Conservation (phyloP, 345 rosid species). For the Leavenworthia alabamica region DNA sequence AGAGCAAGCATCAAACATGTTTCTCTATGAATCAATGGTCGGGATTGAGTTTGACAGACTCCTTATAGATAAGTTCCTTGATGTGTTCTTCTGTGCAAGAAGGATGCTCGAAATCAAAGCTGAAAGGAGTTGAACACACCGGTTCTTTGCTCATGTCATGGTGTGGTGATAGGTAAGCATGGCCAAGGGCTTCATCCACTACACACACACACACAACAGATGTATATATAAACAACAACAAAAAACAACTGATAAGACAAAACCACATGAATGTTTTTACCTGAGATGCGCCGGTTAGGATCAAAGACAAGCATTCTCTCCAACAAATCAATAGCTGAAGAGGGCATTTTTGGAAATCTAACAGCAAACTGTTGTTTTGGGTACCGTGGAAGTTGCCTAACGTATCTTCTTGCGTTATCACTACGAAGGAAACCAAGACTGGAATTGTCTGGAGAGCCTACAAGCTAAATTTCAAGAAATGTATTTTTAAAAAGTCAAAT, state of each 20-base stretch:
- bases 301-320: conserved; percentile 96
- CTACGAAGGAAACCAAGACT: conserved; percentile 95
- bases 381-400: conserved; percentile 92
- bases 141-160: conserved; percentile 88
- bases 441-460: conserved; percentile 95
- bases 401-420: conserved; percentile 94
- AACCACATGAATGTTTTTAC: conserved; percentile 32
- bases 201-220: conserved; percentile 34
- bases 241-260: neutral
- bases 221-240: conserved; percentile 3
- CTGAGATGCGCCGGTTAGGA: conserved; percentile 87
- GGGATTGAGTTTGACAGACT: conserved; percentile 82
- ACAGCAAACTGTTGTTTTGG: conserved; percentile 74
- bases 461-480: conserved; percentile 48
- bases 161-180: conserved; percentile 77
- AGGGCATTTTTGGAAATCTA: conserved; percentile 60
- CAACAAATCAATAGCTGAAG: conserved; percentile 72
- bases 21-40: conserved; percentile 29
- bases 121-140: conserved; percentile 68
- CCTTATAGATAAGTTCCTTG: conserved; percentile 93
- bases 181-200: conserved; percentile 87
- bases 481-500: neutral
- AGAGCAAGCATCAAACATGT: conserved; percentile 13
- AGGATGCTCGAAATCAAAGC: conserved; percentile 92
- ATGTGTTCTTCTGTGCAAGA: conserved; percentile 88